Conservation (phyloP, 2,329 filamentous ascomycete species). For the Talaromyces verruculosus region DNA sequence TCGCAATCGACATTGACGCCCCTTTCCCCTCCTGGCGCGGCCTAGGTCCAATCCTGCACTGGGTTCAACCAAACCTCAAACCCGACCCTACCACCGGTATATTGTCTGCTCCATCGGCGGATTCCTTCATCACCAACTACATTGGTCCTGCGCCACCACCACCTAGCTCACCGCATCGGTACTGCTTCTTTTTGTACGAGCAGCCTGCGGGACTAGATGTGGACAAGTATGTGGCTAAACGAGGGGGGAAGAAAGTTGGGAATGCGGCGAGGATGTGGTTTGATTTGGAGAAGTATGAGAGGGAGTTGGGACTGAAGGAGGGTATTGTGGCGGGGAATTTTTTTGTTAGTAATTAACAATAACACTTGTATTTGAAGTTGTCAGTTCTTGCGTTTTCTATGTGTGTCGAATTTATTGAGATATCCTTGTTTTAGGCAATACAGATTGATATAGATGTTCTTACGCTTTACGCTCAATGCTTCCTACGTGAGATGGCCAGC, state of each 20-base stretch:
- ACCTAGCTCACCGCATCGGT: slow-evolving; percentile 19
- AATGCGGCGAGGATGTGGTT: slow-evolving; percentile 22
- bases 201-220: slow-evolving; percentile 16
- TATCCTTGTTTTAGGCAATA: not conserved
- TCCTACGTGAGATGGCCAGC: no score
- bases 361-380: no score
- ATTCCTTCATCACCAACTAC: slow-evolving; percentile 19
- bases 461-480: not conserved
- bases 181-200: slow-evolving; percentile 22
- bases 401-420: not conserved
- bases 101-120: not conserved
- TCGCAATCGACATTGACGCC: slow-evolving; percentile 51
- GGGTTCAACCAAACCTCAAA: slow-evolving; percentile 46
- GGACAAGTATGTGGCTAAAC: slow-evolving; percentile 5
- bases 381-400: no score
- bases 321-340: slow-evolving; percentile 21
- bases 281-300: slow-evolving; percentile 21
- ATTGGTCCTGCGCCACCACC: slow-evolving; percentile 21
- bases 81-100: slow-evolving; percentile 5
- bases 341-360: slow-evolving; percentile 19
- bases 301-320: slow-evolving; percentile 14
- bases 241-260: slow-evolving; percentile 19
- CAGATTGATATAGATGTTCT: not conserved
- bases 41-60: slow-evolving; percentile 51
- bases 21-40: slow-evolving; percentile 45